A percentile compares a stretch with the other conserved stretches of the same genome.
These are phyloP conservation scores for Penstemon eatonii DNA, from an alignment of 257 asterid species.

Conservation along the genomic window DNA sequence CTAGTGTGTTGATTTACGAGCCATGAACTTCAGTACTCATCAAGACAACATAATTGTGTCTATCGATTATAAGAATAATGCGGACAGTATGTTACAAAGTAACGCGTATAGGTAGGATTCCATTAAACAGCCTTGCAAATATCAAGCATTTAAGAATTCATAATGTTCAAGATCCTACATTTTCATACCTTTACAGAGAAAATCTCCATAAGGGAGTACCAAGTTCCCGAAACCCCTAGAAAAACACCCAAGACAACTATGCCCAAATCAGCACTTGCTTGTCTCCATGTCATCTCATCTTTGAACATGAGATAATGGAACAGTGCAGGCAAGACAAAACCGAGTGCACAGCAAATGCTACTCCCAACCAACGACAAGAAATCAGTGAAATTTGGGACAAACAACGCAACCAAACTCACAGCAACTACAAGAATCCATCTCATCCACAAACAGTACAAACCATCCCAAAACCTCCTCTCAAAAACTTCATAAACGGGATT, in stretches of 20 bases:
- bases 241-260: conserved; percentile 45
- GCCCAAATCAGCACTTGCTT: conserved; percentile 41
- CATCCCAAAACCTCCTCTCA: conserved; percentile 81
- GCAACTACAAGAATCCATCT: conserved; percentile 66
- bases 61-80: too few species aligned
- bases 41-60: too few species aligned
- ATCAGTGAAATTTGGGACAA: conserved; percentile 84
- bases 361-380: conserved; percentile 86
- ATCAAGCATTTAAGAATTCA: background rate
- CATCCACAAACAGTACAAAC: conserved; percentile 71
- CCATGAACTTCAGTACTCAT: too few species aligned
- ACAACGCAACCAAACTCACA: conserved; percentile 59
- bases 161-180: conserved; percentile 5
- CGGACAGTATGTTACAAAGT: too few species aligned
- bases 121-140: too few species aligned
- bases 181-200: conserved; percentile 55
- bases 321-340: conserved; percentile 73
- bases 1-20: too few species aligned
- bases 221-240: conserved; percentile 62
- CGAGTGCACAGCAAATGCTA: conserved; percentile 81
- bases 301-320: conserved; percentile 66
- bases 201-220: conserved; percentile 58
- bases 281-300: conserved; percentile 49
- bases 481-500: conserved; percentile 85
- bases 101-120: too few species aligned